phyloP scores from a whole-genome alignment of 139 green algal species.

The Tetratostichococcus sp. region DNA sequence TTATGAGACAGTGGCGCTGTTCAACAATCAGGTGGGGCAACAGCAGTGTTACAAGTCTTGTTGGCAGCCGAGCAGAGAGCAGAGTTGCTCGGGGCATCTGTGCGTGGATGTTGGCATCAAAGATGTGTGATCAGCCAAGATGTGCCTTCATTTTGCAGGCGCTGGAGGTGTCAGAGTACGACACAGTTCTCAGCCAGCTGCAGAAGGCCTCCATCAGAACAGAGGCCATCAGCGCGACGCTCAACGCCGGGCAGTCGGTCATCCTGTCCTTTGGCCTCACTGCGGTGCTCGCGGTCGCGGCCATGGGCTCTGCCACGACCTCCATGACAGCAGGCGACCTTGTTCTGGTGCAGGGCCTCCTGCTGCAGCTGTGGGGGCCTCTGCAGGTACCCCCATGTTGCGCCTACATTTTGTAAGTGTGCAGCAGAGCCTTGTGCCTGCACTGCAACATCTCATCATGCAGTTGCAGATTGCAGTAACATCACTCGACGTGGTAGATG shows the following conservation, averaged over 20 bases:
- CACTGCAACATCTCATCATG: not conserved
- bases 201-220: constrained; percentile 53
- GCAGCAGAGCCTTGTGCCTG: not conserved
- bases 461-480: no score
- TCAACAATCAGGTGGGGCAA: constrained; percentile 1
- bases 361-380: constrained; percentile 93
- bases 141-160: no score
- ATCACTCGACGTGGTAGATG: no score
- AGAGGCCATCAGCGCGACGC: constrained; percentile 64
- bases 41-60: no score
- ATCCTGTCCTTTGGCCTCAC: constrained; percentile 77
- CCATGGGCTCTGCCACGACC: constrained; percentile 16
- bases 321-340: constrained; percentile 60
- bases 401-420: not conserved
- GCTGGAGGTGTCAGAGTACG: constrained; percentile 61
- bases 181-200: constrained; percentile 34
- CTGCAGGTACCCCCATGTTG: constrained; percentile 31
- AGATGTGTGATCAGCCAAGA: no score
- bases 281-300: constrained; percentile 44
- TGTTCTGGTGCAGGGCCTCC: constrained; percentile 84
- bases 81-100: no score
- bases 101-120: no score
- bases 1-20: constrained; percentile 77
- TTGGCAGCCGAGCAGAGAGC: no score
- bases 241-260: constrained; percentile 89